Conservation (phyloP, 1,139 yeast genomes). For the Protomyces inouyei region DNA sequence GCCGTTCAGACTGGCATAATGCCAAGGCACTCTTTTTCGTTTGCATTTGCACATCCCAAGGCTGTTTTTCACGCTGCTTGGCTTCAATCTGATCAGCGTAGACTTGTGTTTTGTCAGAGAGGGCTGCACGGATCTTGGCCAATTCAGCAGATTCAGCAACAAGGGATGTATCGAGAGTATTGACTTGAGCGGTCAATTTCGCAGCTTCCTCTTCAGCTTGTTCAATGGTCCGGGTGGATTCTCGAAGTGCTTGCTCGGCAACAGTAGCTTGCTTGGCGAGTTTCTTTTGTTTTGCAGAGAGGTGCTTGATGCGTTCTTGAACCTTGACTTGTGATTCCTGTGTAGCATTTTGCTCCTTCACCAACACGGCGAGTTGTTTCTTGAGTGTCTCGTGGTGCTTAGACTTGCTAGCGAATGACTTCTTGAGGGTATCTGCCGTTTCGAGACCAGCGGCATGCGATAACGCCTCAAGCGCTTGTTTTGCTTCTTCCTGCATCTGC, state of each 20-base stretch:
- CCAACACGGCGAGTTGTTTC: conserved; percentile 9
- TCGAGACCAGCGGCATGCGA: conserved; percentile 46
- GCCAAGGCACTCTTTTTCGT: conserved; percentile 62
- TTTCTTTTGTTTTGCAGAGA: conserved; percentile 57
- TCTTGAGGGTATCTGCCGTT: conserved; percentile 40
- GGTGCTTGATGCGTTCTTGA: conserved; percentile 68
- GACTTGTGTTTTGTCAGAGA: conserved; percentile 68
- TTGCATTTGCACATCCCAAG: conserved; percentile 71
- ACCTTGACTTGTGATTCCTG: conserved; percentile 55
- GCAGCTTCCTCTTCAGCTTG: conserved; percentile 47
- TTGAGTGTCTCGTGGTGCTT: conserved; percentile 33
- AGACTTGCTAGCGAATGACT: conserved; percentile 40
- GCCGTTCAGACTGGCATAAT: conserved; percentile 60
- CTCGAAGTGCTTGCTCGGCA: conserved; percentile 42
- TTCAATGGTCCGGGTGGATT: conserved; percentile 49
- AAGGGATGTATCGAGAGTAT: conserved; percentile 47
- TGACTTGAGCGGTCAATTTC: conserved; percentile 40
- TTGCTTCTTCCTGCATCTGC: conserved; percentile 46
- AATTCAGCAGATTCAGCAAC: conserved; percentile 53
- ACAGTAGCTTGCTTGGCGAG: conserved; percentile 48
- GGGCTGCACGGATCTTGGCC: conserved; percentile 57
- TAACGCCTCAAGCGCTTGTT: conserved; percentile 45
- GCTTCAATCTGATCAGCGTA: conserved; percentile 59
- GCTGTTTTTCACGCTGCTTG: conserved; percentile 66
- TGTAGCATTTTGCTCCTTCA: conserved; percentile 35